Evolutionary conservation across 2,329 filamentous ascomycete genomes (phyloP), one percentile per base, ranked within the genome.

Genomic region (Arthrobotrys musiformis): DNA sequence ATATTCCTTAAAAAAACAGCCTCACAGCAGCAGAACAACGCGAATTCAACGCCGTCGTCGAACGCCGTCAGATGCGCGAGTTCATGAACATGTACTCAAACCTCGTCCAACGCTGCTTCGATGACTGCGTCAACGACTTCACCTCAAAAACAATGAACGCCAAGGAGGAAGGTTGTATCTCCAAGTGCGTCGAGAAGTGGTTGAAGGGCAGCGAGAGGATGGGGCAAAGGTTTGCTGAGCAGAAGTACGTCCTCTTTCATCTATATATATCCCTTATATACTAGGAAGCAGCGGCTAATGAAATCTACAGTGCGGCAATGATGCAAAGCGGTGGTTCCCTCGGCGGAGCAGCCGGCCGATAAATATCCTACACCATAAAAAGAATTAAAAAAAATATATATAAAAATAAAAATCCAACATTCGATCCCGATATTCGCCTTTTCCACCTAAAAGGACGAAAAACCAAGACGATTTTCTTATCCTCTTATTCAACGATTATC

Each of bases 41-140:
- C 86, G 93, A 95, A 88, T 92, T 99, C 83, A 91, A 97, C 85
- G 86, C 89, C 86, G 93, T 95, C 85, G 94, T 99, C 89, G 93
- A 98, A 87, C 92, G 92, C 86, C 96, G 95, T 86, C 95, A 99
- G 86, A 93, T 99, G 88, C 97, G 97, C 87, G 94, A 98, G 84
- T 98, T 99, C 84, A 97, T 98, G 91, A 92, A 90, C 82, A 95
- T 98, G 88, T 81, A 93, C 87, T 70, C 40, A 70, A 77, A 54
- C 63, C 62, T 62, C 61, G 33, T 76, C 56, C 72, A 56, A 72
- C 89, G 91, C 86, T 99, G 95, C 89, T 99, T 99, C 88, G 91
- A 93, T 84, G 91, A 95, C 85, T 99, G 95, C 88, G 90, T 99
- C 85, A 94, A 94, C 85, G 94, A 98, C 88, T 99, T 99, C 89